Base-by-base conservation (phyloP, 768 basidiomycete genomes). In the Naganishia vaughanmartiniae region DNA sequence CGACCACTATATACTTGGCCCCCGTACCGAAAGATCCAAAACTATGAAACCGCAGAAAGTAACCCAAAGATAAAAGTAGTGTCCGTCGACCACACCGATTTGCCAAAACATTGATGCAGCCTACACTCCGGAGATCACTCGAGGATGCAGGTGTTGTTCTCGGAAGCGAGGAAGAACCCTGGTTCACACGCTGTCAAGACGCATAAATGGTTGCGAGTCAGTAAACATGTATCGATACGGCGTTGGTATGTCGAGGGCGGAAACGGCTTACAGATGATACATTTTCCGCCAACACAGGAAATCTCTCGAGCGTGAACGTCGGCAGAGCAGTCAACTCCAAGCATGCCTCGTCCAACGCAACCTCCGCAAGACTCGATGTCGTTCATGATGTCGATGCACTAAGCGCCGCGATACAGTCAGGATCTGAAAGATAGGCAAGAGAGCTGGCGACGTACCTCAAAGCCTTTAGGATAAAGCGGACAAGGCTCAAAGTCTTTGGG, bases 341-440 rank as follows among this genome's bases (percentile, higher is more conserved):
- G 53, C 66, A 67, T 54, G 53, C 54, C 31, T 26, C 53, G 48
- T 11, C 66, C 66, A 31, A 67, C 66, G 28, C 66, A 67, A 15
- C 66, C 66, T 17, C 66, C 66, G n/a, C 66, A 67, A 31, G 66
- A 53, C 53, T 67, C 66, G 19, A 67, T 53, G 53, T 55, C 66
- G 31, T 67, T 67, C 57, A 58, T 58, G 51, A 39, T 19, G 66
- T 67, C 66, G 34, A 67, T 54, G 53, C 66, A 67, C 51, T 67
- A 24, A 36, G 15, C 17, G 6, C 26, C 15, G 66, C 19, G 34
- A 42, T 19, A 19, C 26, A 34, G 19, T 67, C 30, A 67, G 24
- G 15, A 15, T 5, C 31, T 30, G 24, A 2, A 9, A 39, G 3
- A 7, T 5, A 28, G 6, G 11, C 33, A 2, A 9, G 3, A 30